phyloP scores from a whole-genome alignment of 257 asterid species.

The Avicennia marina region DNA sequence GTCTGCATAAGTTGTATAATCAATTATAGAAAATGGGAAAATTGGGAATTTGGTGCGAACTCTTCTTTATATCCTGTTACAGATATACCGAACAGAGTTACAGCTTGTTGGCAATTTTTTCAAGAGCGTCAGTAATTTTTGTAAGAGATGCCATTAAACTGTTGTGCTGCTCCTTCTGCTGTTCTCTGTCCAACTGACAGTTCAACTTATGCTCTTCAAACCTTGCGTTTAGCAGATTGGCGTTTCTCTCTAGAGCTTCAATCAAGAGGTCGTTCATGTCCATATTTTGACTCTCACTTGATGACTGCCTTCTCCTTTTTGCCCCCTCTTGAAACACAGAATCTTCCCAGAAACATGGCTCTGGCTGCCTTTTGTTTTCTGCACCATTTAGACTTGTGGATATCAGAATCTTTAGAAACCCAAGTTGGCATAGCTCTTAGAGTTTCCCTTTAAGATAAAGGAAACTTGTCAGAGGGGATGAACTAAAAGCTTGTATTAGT shows the following conservation, averaged over 20 bases:
- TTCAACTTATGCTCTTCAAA: constrained; percentile 65
- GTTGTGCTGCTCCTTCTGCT: constrained; percentile 56
- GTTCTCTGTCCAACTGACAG: constrained; percentile 64
- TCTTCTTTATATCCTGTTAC: too few species aligned
- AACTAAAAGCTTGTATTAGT: too few species aligned
- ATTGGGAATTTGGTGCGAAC: too few species aligned
- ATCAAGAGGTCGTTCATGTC: constrained; percentile 28
- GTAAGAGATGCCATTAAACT: constrained; percentile 61
- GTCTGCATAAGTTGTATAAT: not conserved
- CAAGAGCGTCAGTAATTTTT: constrained; percentile 80
- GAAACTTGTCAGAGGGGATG: too few species aligned
- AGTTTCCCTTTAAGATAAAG: too few species aligned
- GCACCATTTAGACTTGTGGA: constrained; percentile 20
- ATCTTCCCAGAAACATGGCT: constrained; percentile 26
- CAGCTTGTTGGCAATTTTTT: constrained; percentile 81
- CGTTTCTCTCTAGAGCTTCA: constrained; percentile 69
- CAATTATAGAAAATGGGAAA: constrained; percentile 3
- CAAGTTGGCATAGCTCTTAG: not conserved
- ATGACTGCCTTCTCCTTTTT: constrained; percentile 50
- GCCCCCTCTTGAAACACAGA: constrained; percentile 36
- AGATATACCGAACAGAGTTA: too few species aligned
- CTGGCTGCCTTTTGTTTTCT: constrained; percentile 32
- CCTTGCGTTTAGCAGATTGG: constrained; percentile 56
- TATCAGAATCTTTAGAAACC: constrained; percentile 1
- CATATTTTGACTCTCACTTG: constrained; percentile 33